Evolutionary conservation across 2,329 filamentous ascomycete genomes (phyloP), one percentile per base, ranked within the genome.

Genomic region (Didymella pinodella): DNA sequence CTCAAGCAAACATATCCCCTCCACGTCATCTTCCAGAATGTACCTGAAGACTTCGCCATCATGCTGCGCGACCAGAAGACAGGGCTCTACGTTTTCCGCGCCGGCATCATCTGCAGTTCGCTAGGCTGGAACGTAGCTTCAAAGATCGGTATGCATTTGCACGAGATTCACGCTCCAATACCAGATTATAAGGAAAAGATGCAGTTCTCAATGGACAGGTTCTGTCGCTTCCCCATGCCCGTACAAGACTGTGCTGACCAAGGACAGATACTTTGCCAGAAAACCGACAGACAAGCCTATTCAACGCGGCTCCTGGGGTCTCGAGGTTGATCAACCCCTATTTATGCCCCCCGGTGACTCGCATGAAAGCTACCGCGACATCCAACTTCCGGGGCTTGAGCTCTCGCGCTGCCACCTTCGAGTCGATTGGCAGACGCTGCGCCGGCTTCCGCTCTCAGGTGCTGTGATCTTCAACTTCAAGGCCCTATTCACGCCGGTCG

Each of bases 181-280:
- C 92, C 92, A 0, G 90, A 95, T 68, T 96, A 94, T 75, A 90
- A 90, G 65, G 89, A 91, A 73, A 96, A 93, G 80, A 93, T 96
- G 90, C 85, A 90, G 36, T 90, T 92, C 63, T 93, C 90, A 40
- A 93, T 96, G 89, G 91, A 96, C 69, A 83, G 91, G 85, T 92
- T 26, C 36, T n/a, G 22, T 14, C n/a, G 3, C 2, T 7, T 22
- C 4, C 20, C 20, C 3, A 41, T 5, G 2, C 8, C 20, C 7
- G 11, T 4, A 18, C 38, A 25, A 25, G 3, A 25, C 11, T 6
- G 2, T 7, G 16, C 41, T 48, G 8, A 55, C 3, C 34, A 7
- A 4, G 1, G 1, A 14, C 52, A 91, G 90, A n/a, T 95, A 87
- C 76, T 96, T 96, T 71, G 86, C 88, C 29, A 93, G 91, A 71